Percentiles rank a stretch among this genome's conserved stretches.
Conservation (phyloP, 257 asterid species). For the Nicotiana attenuata region DNA sequence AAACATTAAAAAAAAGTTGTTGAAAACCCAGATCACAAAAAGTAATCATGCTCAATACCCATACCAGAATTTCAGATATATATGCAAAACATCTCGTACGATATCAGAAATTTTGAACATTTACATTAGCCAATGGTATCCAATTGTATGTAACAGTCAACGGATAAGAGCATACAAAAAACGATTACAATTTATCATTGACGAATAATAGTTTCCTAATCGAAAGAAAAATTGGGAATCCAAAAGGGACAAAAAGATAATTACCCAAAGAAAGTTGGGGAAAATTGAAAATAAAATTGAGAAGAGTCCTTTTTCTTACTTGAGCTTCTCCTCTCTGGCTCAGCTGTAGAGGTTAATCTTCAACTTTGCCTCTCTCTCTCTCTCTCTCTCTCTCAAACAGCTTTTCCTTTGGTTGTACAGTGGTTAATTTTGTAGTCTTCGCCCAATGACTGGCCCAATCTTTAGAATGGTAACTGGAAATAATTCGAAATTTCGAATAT, state of each 20-base stretch:
- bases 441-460: background rate
- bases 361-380: background rate
- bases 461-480: background rate
- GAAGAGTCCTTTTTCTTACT: background rate
- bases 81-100: background rate
- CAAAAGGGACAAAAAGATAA: background rate
- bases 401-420: background rate
- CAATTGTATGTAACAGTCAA: background rate
- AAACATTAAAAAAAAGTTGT: background rate
- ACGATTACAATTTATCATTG: background rate
- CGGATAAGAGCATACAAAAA: background rate
- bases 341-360: slow-evolving; percentile 3
- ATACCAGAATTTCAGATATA: background rate
- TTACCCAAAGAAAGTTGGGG: background rate
- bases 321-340: slow-evolving; percentile 1
- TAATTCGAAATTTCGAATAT: too few species aligned
- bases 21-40: slow-evolving; percentile 2
- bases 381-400: background rate
- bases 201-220: background rate
- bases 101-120: background rate
- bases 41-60: background rate
- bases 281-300: background rate
- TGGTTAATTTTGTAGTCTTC: background rate
- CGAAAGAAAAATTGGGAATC: background rate
- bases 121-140: background rate